Evolutionary conservation across 2,329 filamentous ascomycete genomes (phyloP).

Genomic region (Samsoniella hepiali): DNA sequence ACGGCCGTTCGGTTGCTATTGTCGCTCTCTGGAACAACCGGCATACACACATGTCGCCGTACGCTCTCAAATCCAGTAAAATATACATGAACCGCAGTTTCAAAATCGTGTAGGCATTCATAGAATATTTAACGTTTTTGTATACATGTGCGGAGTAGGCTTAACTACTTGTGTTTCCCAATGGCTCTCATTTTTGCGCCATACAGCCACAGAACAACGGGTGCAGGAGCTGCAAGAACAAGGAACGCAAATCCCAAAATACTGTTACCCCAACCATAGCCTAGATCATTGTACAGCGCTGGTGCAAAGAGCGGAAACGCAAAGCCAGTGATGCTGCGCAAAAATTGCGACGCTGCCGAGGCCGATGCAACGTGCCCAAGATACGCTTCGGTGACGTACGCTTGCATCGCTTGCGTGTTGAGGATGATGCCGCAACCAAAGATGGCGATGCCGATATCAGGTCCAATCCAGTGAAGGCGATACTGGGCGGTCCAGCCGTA

Average conservation of each 20-base stretch:
- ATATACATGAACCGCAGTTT: too few species aligned
- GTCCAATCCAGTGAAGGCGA: slow-evolving; percentile 52
- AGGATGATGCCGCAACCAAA: slow-evolving; percentile 53
- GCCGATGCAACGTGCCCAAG: slow-evolving; percentile 22
- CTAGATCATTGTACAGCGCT: slow-evolving; percentile 21
- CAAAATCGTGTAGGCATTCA: too few species aligned
- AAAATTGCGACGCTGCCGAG: slow-evolving; percentile 22
- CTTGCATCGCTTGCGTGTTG: slow-evolving; percentile 50
- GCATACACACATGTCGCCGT: too few species aligned
- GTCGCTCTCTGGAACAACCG: too few species aligned
- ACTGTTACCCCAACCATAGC: slow-evolving; percentile 23
- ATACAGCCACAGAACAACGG: slow-evolving; percentile 11
- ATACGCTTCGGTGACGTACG: slow-evolving; percentile 37
- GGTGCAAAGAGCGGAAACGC: slow-evolving; percentile 25
- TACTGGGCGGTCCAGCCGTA: slow-evolving; percentile 48
- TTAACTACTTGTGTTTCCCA: slow-evolving; percentile 2
- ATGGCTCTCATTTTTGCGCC: slow-evolving; percentile 14
- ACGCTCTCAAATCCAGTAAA: too few species aligned
- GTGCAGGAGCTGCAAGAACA: slow-evolving; percentile 8
- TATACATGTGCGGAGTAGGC: neutral
- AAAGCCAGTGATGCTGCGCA: slow-evolving; percentile 24
- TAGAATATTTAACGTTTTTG: neutral
- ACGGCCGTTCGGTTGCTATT: too few species aligned
- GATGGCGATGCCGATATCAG: slow-evolving; percentile 54
- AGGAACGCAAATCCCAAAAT: slow-evolving; percentile 11